These are phyloP conservation scores for Clavispora asparagi DNA, from an alignment of 805 yeast genomes.

Conservation along the genomic window DNA sequence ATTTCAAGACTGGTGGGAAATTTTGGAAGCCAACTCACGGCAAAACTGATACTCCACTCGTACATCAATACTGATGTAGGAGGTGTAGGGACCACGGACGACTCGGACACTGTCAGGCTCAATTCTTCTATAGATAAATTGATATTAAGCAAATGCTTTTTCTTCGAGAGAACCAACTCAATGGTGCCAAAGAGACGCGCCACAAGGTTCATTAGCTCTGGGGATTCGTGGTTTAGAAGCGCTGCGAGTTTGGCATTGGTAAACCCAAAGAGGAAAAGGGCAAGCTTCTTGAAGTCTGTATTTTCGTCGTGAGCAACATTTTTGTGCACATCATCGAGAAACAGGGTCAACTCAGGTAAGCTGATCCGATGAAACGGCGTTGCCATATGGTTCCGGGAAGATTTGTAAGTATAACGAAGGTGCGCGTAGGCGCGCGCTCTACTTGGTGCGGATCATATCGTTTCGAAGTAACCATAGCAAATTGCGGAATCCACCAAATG, in stretches of 20 bases:
- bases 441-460: no score
- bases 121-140: slow-evolving; percentile 15
- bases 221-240: background rate
- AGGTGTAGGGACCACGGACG: slow-evolving; percentile 2
- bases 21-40: slow-evolving; percentile 20
- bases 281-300: slow-evolving; percentile 32
- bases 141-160: slow-evolving; percentile 21
- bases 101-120: background rate
- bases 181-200: slow-evolving; percentile 23
- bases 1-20: slow-evolving; percentile 9
- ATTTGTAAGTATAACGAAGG: background rate
- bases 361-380: slow-evolving; percentile 17
- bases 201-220: slow-evolving; percentile 12
- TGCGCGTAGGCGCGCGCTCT: background rate
- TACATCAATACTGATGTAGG: slow-evolving; percentile 14
- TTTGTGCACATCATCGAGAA: slow-evolving; percentile 30
- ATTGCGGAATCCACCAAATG: no score
- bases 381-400: background rate
- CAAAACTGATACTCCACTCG: slow-evolving; percentile 28
- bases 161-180: slow-evolving; percentile 29
- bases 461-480: background rate
- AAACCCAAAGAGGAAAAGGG: slow-evolving; percentile 29
- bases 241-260: slow-evolving; percentile 20
- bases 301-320: slow-evolving; percentile 25
- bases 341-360: slow-evolving; percentile 23